These are phyloP conservation scores for Dryadomyces quercus-mongolicae DNA, from an alignment of 2,329 filamentous ascomycete genomes.

Conservation along the genomic window DNA sequence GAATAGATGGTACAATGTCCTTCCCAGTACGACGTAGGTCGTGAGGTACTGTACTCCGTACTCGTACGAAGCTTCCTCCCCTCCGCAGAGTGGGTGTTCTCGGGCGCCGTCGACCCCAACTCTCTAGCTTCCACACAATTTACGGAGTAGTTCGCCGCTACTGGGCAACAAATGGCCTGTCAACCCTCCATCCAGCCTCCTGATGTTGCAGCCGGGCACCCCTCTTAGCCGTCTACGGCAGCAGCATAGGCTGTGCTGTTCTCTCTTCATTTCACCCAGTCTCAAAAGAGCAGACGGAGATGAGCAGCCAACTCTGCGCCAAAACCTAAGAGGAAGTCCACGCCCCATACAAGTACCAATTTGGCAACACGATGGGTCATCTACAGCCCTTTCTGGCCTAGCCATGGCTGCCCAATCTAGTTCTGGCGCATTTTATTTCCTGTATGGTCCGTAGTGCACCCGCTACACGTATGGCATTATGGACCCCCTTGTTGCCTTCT, in stretches of 20 bases:
- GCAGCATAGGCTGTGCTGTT: neutral
- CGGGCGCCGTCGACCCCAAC: neutral
- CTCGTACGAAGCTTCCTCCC: too few relatives aligned
- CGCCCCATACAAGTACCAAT: neutral
- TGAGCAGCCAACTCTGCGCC: neutral
- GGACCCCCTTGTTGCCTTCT: too few relatives aligned
- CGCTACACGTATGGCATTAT: too few relatives aligned
- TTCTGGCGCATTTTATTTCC: neutral
- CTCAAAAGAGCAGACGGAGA: neutral
- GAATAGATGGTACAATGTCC: neutral
- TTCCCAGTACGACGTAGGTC: neutral
- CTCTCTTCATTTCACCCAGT: neutral
- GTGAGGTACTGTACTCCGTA: too few relatives aligned
- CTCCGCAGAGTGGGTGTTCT: neutral
- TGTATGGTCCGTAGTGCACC: neutral
- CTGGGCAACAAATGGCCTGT: too few relatives aligned
- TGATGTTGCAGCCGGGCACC: neutral
- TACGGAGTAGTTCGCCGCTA: neutral
- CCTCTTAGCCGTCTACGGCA: neutral
- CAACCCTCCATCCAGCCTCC: neutral
- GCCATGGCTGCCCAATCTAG: neutral
- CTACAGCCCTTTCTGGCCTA: neutral
- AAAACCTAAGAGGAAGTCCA: neutral
- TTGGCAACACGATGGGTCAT: neutral
- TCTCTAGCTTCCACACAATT: neutral